Evolutionary conservation across 2,329 filamentous ascomycete genomes (phyloP).

Genomic region (Alternaria infectoria): DNA sequence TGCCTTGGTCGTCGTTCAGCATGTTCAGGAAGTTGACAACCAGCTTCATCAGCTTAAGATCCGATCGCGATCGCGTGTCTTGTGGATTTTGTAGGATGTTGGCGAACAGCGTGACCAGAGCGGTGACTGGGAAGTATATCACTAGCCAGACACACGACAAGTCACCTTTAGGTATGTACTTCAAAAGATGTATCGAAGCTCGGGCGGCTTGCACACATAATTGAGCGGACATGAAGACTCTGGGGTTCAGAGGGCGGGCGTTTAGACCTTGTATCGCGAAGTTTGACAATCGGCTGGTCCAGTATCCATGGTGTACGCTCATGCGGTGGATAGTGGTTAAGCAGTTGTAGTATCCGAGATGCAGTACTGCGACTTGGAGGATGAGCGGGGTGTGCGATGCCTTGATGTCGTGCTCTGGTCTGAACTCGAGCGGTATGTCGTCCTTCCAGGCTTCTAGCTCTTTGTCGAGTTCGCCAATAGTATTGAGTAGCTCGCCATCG

Average conservation of each 20-base stretch:
- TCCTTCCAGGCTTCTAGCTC: constrained; percentile 94
- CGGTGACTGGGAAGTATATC: constrained; percentile 94
- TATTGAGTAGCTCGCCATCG: constrained; percentile 90
- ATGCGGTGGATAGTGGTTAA: constrained; percentile 97
- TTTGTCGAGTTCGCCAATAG: constrained; percentile 89
- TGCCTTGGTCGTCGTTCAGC: constrained; percentile 86
- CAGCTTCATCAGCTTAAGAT: constrained; percentile 87
- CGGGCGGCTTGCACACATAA: constrained; percentile 91
- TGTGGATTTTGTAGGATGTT: constrained; percentile 96
- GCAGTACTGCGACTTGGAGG: constrained; percentile 89
- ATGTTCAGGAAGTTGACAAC: constrained; percentile 92
- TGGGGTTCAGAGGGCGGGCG: constrained; percentile 85
- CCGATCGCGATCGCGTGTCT: constrained; percentile 84
- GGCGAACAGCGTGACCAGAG: constrained; percentile 91
- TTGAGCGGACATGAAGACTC: constrained; percentile 91
- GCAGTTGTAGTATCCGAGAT: constrained; percentile 98
- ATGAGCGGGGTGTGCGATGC: constrained; percentile 92
- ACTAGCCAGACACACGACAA: constrained; percentile 96
- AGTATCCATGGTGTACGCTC: constrained; percentile 97
- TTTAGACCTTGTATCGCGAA: constrained; percentile 95
- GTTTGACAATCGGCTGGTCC: constrained; percentile 93
- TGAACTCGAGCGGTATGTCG: constrained; percentile 89
- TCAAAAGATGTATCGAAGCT: constrained; percentile 90
- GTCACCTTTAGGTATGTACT: constrained; percentile 95
- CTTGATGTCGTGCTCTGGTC: constrained; percentile 96